Base-by-base conservation (phyloP, 345 rosid genomes). In the Lepidium sativum region DNA sequence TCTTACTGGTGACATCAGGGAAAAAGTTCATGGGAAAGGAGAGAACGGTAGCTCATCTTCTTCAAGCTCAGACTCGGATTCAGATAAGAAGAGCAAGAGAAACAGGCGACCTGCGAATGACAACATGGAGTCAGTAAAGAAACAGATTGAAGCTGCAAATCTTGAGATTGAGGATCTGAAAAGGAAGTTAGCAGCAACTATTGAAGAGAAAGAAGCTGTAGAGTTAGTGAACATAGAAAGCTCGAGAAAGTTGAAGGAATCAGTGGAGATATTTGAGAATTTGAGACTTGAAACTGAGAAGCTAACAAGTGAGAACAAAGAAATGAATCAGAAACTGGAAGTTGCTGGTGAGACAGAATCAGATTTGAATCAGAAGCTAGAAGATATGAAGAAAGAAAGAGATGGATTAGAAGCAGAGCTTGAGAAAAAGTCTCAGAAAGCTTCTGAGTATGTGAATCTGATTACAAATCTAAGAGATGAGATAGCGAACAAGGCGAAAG, bases 51-150 rank as follows among this genome's bases (percentile, higher is more conserved):
- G 65, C 45, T 81, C 86, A 59, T 78, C 88, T 74, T 86, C 90
- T 0, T 94, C 95, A 21, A 83, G 91, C 80, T 89, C 98, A 38
- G 95, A 86, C 65, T 80, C 87, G 0, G 89, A 81, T 38, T 79
- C 91, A 3, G 88, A 84, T 1, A 72, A 76, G 57, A 57, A 73
- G 32, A 75, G 64, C 54, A 67, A 73, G 49, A 75, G 71, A 56
- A 69, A 90, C 71, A 96, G 97, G 27, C 64, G 70, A 14, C 25
- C 65, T 51, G 80, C 76, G 63, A 79, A 60, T 39, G 84, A 80
- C 54, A 59, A 80, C 54, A 59, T 62, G 16, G 82, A 71, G 71
- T 69, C 71, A 33, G 65, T 75, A 41, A 79, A 77, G 79, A 79
- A 78, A 77, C 88, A 94, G 70, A 83, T 82, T 38, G 85, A 82